phyloP scores from a whole-genome alignment of 1,284 basidiomycete species.

The Mycena sp. region DNA sequence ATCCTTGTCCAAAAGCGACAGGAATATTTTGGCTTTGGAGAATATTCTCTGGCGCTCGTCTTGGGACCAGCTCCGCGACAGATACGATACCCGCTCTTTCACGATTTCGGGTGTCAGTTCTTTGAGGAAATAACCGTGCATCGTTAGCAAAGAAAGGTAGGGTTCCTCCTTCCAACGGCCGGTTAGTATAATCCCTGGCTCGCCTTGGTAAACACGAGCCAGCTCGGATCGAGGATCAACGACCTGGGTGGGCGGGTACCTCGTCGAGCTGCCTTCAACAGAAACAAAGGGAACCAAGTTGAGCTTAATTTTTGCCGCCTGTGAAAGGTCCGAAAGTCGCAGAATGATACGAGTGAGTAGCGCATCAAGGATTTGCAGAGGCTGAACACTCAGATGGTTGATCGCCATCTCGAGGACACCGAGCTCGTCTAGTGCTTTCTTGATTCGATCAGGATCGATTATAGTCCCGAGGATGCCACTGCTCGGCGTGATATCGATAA shows the following conservation, averaged over 20 bases:
- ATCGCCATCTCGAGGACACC: conserved; percentile 25
- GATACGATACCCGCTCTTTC: conserved; percentile 20
- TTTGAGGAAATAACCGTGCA: conserved; percentile 8
- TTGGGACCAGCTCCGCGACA: background rate
- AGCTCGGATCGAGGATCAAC: conserved; percentile 25
- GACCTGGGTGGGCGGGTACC: conserved; percentile 15
- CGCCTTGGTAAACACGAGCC: conserved; percentile 19
- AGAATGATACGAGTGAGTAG: conserved; percentile 25
- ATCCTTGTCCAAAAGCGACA: conserved; percentile 11
- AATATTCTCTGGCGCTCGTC: conserved; percentile 4
- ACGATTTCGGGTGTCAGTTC: conserved; percentile 16
- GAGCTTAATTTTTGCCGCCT: conserved; percentile 7
- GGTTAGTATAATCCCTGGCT: conserved; percentile 7
- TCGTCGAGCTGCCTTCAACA: conserved; percentile 10
- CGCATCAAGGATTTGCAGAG: conserved; percentile 11
- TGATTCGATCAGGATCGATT: background rate
- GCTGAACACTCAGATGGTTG: conserved; percentile 12
- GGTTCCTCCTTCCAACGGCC: conserved; percentile 8
- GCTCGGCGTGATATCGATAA: conserved; percentile 19
- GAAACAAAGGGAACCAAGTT: conserved; percentile 21
- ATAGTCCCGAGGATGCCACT: conserved; percentile 17
- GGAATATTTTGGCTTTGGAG: conserved; percentile 14
- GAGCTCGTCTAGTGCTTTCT: conserved; percentile 17
- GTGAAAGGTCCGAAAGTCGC: conserved; percentile 21
- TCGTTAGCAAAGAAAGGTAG: background rate